Conservation (phyloP, 2,329 filamentous ascomycete genomes). For the Ceratocystis smalleyi region DNA sequence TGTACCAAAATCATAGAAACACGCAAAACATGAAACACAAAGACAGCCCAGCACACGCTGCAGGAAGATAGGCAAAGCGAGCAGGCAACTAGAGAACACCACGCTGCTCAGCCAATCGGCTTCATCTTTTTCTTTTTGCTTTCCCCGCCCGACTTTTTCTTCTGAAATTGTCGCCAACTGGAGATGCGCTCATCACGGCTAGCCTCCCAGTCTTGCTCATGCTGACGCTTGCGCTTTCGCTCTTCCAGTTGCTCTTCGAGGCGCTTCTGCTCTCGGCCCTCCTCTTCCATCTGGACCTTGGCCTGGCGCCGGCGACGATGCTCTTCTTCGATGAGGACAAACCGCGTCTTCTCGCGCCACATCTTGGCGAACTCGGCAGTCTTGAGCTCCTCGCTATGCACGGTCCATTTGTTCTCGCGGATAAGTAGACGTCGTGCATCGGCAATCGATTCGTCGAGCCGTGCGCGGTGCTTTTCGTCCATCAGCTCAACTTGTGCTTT, state of each 20-base stretch:
- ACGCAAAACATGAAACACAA: neutral
- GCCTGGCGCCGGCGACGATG: slow-evolving; percentile 66
- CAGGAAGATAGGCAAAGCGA: neutral
- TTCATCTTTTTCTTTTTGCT: slow-evolving; percentile 60
- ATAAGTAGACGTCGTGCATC: slow-evolving; percentile 92
- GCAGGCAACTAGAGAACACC: neutral
- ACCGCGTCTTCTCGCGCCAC: slow-evolving; percentile 81
- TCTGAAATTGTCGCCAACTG: slow-evolving; percentile 87
- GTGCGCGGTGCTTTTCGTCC: slow-evolving; percentile 80
- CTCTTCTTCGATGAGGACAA: slow-evolving; percentile 87
- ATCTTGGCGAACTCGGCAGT: slow-evolving; percentile 66
- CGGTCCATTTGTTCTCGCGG: slow-evolving; percentile 82
- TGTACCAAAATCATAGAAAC: slow-evolving; percentile 8
- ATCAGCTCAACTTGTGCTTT: slow-evolving; percentile 84
- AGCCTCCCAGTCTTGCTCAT: slow-evolving; percentile 90
- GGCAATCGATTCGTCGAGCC: slow-evolving; percentile 85
- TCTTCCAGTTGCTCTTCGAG: slow-evolving; percentile 72
- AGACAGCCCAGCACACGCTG: neutral
- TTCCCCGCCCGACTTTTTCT: slow-evolving; percentile 45
- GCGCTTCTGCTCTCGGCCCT: slow-evolving; percentile 74
- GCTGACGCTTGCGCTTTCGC: slow-evolving; percentile 73
- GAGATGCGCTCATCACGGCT: slow-evolving; percentile 81
- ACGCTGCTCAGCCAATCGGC: slow-evolving; percentile 36
- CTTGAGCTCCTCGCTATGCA: slow-evolving; percentile 74
- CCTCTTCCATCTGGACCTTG: slow-evolving; percentile 92